A percentile compares a stretch with the other conserved stretches of the same genome.
phyloP scores from a whole-genome alignment of 495 filamentous ascomycete genomes.

The Saxispiralis lemnorum region DNA sequence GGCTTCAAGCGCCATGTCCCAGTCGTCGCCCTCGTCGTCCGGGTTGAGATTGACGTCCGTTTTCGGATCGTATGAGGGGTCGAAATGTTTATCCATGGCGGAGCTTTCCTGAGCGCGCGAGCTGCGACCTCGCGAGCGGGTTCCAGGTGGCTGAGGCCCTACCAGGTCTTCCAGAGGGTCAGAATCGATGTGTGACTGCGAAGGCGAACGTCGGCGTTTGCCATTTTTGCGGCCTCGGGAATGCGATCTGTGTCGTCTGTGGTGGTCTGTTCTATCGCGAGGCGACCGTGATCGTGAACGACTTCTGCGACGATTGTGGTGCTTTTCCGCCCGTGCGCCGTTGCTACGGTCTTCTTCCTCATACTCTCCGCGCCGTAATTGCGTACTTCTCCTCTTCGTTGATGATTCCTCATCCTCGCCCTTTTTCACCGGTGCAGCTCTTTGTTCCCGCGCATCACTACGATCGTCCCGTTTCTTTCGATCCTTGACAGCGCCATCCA shows the following conservation, averaged over 20 bases:
- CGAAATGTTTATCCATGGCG: conserved; percentile 68
- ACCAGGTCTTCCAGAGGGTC: conserved; percentile 66
- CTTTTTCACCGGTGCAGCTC: neutral
- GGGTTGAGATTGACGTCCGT: conserved; percentile 46
- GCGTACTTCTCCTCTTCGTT: neutral
- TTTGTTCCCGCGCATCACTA: neutral
- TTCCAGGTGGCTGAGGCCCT: conserved; percentile 46
- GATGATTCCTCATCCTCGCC: neutral
- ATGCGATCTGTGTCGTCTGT: neutral
- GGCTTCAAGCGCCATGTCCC: conserved; percentile 69
- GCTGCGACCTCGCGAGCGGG: conserved; percentile 64
- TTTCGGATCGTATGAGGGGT: conserved; percentile 55
- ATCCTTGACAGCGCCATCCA: neutral
- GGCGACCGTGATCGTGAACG: no score
- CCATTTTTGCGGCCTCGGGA: neutral
- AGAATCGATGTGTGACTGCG: conserved; percentile 31
- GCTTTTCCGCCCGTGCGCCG: no score
- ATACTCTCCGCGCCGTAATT: neutral
- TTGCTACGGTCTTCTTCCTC: no score
- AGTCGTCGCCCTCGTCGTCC: conserved; percentile 39
- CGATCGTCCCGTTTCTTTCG: no score
- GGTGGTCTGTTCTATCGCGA: neutral
- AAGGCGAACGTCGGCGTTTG: neutral
- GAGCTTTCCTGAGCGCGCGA: conserved; percentile 34
- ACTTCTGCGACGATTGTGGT: no score